These are phyloP conservation scores for Silene coronaria DNA, from an alignment of 179 eudicot genomes.

Conservation along the genomic window DNA sequence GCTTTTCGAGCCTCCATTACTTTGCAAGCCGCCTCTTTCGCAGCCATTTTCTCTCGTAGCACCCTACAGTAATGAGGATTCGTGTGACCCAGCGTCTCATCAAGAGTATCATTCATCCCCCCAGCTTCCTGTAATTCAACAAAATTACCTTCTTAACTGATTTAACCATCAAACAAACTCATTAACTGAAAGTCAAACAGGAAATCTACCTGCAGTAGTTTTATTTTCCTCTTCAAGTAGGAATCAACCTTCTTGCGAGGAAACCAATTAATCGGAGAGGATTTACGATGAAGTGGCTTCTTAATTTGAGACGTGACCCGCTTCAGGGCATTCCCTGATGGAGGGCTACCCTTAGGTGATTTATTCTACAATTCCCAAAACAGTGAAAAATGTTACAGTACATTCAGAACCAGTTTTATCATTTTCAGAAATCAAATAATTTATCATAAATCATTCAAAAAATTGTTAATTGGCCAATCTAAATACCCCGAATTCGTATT, in stretches of 20 bases:
- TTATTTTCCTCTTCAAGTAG: slow-evolving; percentile 70
- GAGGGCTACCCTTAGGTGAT: slow-evolving; percentile 51
- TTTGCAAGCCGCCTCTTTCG: slow-evolving; percentile 69
- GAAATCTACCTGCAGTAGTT: slow-evolving; percentile 55
- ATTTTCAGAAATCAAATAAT: not conserved
- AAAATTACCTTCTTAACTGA: not conserved
- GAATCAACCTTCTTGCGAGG: slow-evolving; percentile 84
- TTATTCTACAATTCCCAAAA: slow-evolving; percentile 37
- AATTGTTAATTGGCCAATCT: not conserved
- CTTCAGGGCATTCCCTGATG: slow-evolving; percentile 43
- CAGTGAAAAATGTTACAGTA: not conserved
- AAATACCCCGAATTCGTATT: too few species aligned
- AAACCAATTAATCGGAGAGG: slow-evolving; percentile 87
- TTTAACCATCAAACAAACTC: not conserved
- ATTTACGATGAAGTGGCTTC: slow-evolving; percentile 69
- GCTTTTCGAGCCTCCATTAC: slow-evolving; percentile 88
- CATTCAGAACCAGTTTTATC: not conserved
- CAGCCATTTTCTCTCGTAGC: slow-evolving; percentile 78
- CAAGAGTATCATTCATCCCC: slow-evolving; percentile 81
- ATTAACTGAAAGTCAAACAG: not conserved
- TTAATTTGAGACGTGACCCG: slow-evolving; percentile 63
- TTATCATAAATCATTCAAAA: not conserved
- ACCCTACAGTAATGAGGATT: slow-evolving; percentile 89
- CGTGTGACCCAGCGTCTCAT: slow-evolving; percentile 81
- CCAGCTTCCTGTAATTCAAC: slow-evolving; percentile 65